These are phyloP conservation scores for Pittosporum tobira DNA, from an alignment of 129 eudicot species.

Conservation along the genomic window DNA sequence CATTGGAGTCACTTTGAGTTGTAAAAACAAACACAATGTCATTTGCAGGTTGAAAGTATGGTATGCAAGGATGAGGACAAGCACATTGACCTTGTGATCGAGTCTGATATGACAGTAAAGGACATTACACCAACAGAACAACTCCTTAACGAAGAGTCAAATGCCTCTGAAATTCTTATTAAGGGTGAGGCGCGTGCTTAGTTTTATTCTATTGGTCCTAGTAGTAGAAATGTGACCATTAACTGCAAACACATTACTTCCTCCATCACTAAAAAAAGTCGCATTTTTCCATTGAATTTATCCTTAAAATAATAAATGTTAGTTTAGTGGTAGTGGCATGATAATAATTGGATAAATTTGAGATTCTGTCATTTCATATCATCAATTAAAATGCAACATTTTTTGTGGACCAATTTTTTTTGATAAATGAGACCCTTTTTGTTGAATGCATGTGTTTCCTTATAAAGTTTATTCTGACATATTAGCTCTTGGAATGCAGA, in stretches of 20 bases:
- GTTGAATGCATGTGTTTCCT: background rate
- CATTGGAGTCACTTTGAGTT: background rate
- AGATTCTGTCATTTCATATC: no score
- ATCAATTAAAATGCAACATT: no score
- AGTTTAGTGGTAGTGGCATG: no score
- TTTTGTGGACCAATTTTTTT: no score
- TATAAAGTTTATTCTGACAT: background rate
- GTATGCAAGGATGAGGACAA: constrained; percentile 15
- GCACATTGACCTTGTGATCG: constrained; percentile 8
- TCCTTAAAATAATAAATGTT: no score
- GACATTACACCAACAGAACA: constrained; percentile 13
- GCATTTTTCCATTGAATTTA: no score
- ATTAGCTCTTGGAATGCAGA: constrained; percentile 23
- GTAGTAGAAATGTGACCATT: background rate
- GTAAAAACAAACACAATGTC: constrained; percentile 10
- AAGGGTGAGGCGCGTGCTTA: constrained; percentile 24
- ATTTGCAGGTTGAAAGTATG: constrained; percentile 31
- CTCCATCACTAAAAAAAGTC: no score
- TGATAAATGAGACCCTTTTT: no score
- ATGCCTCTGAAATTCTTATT: constrained; percentile 18
- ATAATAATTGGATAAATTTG: no score
- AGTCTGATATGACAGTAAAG: background rate
- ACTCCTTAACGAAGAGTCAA: constrained; percentile 18
- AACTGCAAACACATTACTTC: no score
- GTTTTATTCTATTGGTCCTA: background rate